Evolutionary conservation across 1,139 yeast genomes (phyloP).

Genomic region (Taphrina deformans): DNA sequence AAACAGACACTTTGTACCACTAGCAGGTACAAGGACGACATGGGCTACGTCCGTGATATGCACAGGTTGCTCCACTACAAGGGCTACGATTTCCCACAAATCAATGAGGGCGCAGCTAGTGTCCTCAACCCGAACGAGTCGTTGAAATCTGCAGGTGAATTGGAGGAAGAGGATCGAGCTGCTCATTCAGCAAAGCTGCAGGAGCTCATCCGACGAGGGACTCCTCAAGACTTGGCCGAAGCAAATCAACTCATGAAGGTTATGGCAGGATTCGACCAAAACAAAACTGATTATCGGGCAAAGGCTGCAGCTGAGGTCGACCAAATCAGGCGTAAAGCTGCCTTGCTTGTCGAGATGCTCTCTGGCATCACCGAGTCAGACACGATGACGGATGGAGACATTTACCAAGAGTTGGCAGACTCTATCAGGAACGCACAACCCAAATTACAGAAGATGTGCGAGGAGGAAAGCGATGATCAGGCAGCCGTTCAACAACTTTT

Average conservation of each 20-base stretch:
- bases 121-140: constrained; percentile 88
- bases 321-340: constrained; percentile 83
- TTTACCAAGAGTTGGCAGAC: constrained; percentile 72
- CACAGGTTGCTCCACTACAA: constrained; percentile 83
- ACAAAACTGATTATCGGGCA: constrained; percentile 73
- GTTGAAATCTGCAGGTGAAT: constrained; percentile 81
- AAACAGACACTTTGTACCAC: constrained; percentile 91
- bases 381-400: constrained; percentile 52
- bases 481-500: constrained; percentile 66
- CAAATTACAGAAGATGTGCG: constrained; percentile 76
- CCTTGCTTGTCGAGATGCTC: constrained; percentile 85
- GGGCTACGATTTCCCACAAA: constrained; percentile 76
- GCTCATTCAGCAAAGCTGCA: constrained; percentile 95
- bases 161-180: constrained; percentile 86
- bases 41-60: constrained; percentile 93
- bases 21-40: constrained; percentile 84
- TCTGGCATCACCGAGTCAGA: constrained; percentile 57
- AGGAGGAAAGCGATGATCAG: constrained; percentile 53
- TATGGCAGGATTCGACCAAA: constrained; percentile 82
- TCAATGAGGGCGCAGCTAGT: constrained; percentile 85
- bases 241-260: constrained; percentile 96
- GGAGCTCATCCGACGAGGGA: constrained; percentile 91
- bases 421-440: constrained; percentile 85
- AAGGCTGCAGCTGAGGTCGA: constrained; percentile 82
- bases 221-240: constrained; percentile 91